phyloP scores from a whole-genome alignment of 2,329 filamentous ascomycete genomes.

The Magnaporthiopsis rhizophila region DNA sequence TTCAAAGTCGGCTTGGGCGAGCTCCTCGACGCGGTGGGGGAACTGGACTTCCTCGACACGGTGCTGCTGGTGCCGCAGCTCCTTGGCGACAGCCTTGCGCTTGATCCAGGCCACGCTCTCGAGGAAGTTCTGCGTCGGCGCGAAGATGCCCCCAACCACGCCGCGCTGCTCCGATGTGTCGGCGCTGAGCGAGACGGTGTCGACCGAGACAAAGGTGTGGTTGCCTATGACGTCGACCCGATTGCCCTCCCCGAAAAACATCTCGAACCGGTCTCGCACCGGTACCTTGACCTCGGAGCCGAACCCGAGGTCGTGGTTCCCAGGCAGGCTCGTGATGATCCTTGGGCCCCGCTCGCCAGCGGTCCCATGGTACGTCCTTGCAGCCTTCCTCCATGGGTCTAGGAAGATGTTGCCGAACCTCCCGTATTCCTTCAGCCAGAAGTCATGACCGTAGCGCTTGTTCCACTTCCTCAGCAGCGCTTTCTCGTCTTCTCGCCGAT shows the following conservation, averaged over 20 bases:
- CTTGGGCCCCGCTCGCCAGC: constrained; percentile 61
- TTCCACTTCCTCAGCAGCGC: constrained; percentile 57
- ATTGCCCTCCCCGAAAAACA: constrained; percentile 88
- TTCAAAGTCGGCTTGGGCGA: constrained; percentile 34
- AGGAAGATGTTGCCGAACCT: constrained; percentile 86
- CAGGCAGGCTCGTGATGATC: constrained; percentile 77
- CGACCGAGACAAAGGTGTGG: constrained; percentile 89
- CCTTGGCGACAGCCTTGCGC: constrained; percentile 58
- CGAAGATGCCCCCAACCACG: constrained; percentile 59
- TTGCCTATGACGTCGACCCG: constrained; percentile 87
- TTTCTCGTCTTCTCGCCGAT: constrained; percentile 43
- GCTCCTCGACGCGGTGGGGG: constrained; percentile 51
- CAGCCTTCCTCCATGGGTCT: constrained; percentile 54
- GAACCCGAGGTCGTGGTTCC: constrained; percentile 93
- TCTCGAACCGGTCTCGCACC: constrained; percentile 75
- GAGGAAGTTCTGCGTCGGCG: constrained; percentile 69
- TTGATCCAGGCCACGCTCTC: constrained; percentile 57
- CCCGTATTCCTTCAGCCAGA: constrained; percentile 79
- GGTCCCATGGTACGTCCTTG: constrained; percentile 33
- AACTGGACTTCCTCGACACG: constrained; percentile 47
- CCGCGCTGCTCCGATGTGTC: constrained; percentile 43
- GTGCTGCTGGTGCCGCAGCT: constrained; percentile 58
- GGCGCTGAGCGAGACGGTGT: constrained; percentile 81
- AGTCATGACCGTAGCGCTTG: constrained; percentile 68
- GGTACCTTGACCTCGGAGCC: constrained; percentile 73